Conservation (phyloP, 176 grass and related monocot species). For the Oryza glaberrima region DNA sequence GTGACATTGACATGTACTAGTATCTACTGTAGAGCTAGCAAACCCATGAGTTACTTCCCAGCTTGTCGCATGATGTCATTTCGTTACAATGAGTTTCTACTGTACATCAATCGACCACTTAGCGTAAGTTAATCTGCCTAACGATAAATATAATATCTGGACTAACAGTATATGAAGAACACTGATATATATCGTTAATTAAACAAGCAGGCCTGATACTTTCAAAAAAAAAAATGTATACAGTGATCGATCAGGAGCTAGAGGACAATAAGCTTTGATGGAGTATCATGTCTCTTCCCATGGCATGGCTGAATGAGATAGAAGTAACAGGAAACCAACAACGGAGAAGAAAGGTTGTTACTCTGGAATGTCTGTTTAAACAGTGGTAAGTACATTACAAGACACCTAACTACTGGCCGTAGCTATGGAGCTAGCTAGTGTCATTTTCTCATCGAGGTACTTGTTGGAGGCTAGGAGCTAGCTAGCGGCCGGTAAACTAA, state of each 20-base stretch:
- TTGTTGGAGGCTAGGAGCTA: neutral
- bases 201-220: neutral
- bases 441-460: constrained; percentile 13
- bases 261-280: constrained; percentile 37
- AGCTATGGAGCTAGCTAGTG: neutral
- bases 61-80: neutral
- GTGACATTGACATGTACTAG: neutral
- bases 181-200: neutral
- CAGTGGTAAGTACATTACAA: constrained; percentile 6
- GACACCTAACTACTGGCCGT: constrained; percentile 23
- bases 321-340: constrained; percentile 41
- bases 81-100: neutral
- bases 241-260: constrained; percentile 30
- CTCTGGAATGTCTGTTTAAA: constrained; percentile 27
- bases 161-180: neutral
- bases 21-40: neutral
- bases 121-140: too few relatives aligned
- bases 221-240: neutral
- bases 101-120: neutral
- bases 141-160: too few relatives aligned
- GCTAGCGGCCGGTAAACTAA: constrained; percentile 15
- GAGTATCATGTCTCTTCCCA: constrained; percentile 25
- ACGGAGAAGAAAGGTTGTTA: constrained; percentile 2
- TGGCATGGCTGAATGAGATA: constrained; percentile 19
- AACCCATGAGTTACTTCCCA: neutral